A percentile compares a stretch with the other conserved stretches of the same genome.
Conservation (phyloP, 495 filamentous ascomycete genomes). For the Baudoinia panamericana region DNA sequence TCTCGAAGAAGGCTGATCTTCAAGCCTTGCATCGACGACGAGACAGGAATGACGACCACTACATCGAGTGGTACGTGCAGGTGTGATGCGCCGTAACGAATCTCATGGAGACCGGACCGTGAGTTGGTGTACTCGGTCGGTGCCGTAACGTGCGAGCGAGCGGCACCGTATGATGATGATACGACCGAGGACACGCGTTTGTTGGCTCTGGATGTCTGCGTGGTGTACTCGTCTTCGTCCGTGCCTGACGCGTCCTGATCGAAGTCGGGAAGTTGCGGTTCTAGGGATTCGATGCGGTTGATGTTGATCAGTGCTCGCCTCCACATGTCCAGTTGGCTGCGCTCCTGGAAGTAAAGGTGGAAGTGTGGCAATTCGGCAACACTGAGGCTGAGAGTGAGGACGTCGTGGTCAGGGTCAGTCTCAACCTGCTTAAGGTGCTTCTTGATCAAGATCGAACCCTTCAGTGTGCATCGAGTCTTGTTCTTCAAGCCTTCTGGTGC, state of each 20-base stretch:
- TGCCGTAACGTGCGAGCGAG: slow-evolving; percentile 58
- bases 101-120: slow-evolving; percentile 33
- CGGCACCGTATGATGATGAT: slow-evolving; percentile 75
- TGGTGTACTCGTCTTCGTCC: slow-evolving; percentile 82
- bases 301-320: slow-evolving; percentile 76
- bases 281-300: slow-evolving; percentile 46
- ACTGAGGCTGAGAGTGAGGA: slow-evolving; percentile 81
- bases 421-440: slow-evolving; percentile 94
- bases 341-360: slow-evolving; percentile 80
- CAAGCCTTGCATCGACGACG: slow-evolving; percentile 96
- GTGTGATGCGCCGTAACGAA: slow-evolving; percentile 40
- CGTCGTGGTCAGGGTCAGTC: slow-evolving; percentile 52
- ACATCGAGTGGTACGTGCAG: slow-evolving; percentile 90
- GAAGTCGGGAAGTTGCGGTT: slow-evolving; percentile 42
- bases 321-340: slow-evolving; percentile 80
- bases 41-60: slow-evolving; percentile 92
- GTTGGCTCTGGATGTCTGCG: slow-evolving; percentile 37
- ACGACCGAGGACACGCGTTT: slow-evolving; percentile 78
- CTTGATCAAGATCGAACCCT: slow-evolving; percentile 96
- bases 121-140: slow-evolving; percentile 70
- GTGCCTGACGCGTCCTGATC: slow-evolving; percentile 68
- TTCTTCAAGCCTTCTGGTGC: slow-evolving; percentile 35
- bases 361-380: slow-evolving; percentile 94
- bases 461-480: slow-evolving; percentile 73
- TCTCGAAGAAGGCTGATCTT: slow-evolving; percentile 96